These are phyloP conservation scores for Xylaria cubensis DNA, from an alignment of 495 filamentous ascomycete species.

Conservation along the genomic window DNA sequence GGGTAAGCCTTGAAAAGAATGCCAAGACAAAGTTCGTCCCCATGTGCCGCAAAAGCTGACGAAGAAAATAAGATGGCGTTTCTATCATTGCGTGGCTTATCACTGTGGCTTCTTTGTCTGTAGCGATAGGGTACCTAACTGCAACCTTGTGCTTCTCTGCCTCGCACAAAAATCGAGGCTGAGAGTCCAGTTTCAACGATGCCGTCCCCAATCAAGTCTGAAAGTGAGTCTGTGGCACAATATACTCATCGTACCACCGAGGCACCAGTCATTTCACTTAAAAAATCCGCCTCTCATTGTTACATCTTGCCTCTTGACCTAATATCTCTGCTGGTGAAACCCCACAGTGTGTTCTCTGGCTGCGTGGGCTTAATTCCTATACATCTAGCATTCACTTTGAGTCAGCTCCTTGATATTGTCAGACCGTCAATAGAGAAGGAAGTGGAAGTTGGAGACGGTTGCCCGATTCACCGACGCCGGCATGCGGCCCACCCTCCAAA, in stretches of 20 bases:
- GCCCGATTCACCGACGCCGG: conserved; percentile 21
- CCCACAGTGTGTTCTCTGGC: not conserved
- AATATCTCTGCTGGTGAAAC: not conserved
- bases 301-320: not conserved
- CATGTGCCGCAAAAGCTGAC: not conserved
- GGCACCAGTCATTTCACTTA: not conserved
- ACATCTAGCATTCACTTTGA: not conserved
- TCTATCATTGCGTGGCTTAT: not conserved
- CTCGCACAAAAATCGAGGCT: conserved; percentile 1
- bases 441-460: not conserved
- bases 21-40: not conserved
- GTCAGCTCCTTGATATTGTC: not conserved
- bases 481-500: conserved; percentile 21
- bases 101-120: not conserved
- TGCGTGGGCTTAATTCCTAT: not conserved
- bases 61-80: not conserved
- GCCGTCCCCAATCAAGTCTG: not conserved
- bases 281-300: not conserved
- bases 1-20: not conserved
- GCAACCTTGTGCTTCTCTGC: conserved; percentile 1
- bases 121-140: not conserved
- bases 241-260: not conserved
- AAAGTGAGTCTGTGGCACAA: not conserved
- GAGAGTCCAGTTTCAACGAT: not conserved
- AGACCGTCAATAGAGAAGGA: too few species aligned